Evolutionary conservation across 805 yeast species (phyloP), one percentile per base, ranked within the genome.

Genomic region (Myxozyma sirexii): DNA sequence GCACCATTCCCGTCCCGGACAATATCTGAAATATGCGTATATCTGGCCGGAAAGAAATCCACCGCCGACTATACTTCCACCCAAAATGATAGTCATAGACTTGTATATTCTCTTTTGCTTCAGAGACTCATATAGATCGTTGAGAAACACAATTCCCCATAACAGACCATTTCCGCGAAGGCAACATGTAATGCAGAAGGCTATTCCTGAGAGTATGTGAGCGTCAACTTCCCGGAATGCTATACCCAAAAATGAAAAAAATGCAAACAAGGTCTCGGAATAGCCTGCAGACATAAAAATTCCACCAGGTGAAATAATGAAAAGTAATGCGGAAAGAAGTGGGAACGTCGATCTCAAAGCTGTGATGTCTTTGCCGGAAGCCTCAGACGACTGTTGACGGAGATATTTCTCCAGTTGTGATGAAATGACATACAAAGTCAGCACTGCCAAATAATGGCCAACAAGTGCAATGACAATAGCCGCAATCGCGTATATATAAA

Each of bases 1-100:
- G 71, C 99, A 93, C 97, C 97, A 93, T 61, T 80, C 88, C 6
- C 88, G 84, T 59, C 90, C 79, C 0, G 90, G 88, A 70, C 99
- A 94, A 63, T 83, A 86, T 15, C 69, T 67, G 2, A 45, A 33
- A 67, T 84, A 91, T 1, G 91, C 88, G 1, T 76, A 54, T 55
- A 77, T 76, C 63, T 83, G 86, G 1, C 82, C 75, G 4, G 68
- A 69, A 0, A 83, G 49, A 10, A 88, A 75, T 1, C 82, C 73
- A 0, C 70, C 19, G 6, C 82, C 81, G 45, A 90, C 68, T 15
- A 81, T 70, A 4, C 74, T 53, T 0, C 98, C 98, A 1, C 88
- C 78, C 0, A 81, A 21, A 1, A 86, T 66, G 1, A 69, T 57
- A 8, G 33, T 27, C 12, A 66, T 5, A 24, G 63, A 39, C 24